Evolutionary conservation across 2,329 filamentous ascomycete genomes (phyloP), one percentile per base, ranked within the genome.

Genomic region (Microsporum audouinii): DNA sequence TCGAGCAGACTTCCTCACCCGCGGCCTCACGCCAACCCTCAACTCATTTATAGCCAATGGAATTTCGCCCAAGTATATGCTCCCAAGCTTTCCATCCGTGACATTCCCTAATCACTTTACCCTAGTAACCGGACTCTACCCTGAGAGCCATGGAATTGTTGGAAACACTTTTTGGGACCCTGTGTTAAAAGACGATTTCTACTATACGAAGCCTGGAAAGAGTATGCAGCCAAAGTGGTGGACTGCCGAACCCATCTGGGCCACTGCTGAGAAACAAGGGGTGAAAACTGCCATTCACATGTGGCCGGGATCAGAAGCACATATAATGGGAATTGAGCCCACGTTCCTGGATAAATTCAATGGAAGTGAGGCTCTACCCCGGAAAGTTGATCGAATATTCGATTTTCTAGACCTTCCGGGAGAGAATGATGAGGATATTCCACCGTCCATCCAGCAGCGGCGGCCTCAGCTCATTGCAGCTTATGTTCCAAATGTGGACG

Each of bases 71-170:
- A 82, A 85, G 65, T 96, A 92, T 75, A 96, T 99, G 91, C 81
- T 84, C 5, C 94, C 94, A 0, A 95, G 90, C 43, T 99, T 99
- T 66, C 94, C 94, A 0, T 95, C 89, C 27, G 89, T 99, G 53
- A 99, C 94, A 0, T 99, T 99, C 68, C 94, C 94, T 10, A 92
- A 97, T 68, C 94, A 97, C 73, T 96, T 92, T 73, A 96, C 92
- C 0, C 79, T 97, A 41, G 89, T 90, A 0, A 97, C 94, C 0
- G 94, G 94, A 0, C 76, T 97, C 31, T 91, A 97, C 67, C 94
- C 94, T 0, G 92, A 97, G 74, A 87, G 86, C 61, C 94, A 99
- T 70, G 94, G 94, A 0, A 81, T 99, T 2, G 91, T 99, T 0
- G 89, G 91, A 4, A 99, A 99, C 71, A 88, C 84, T 0, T 99